Evolutionary conservation across 1,284 basidiomycete species (phyloP).

Genomic region (Cryptococcus sp.): DNA sequence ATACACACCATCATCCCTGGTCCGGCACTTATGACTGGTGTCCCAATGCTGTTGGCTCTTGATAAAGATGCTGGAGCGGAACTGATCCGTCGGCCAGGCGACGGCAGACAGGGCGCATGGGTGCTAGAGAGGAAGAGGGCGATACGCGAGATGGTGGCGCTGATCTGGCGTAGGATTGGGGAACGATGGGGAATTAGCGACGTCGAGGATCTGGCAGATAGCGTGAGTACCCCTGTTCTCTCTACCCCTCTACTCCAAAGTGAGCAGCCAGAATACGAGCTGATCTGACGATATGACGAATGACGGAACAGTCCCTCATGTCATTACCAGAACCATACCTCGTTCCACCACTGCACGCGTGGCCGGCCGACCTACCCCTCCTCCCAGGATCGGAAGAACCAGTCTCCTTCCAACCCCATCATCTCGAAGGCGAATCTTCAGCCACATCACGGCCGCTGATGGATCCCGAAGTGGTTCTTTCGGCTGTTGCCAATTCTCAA

Average conservation of each 20-base stretch:
- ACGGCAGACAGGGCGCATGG: constrained; percentile 49
- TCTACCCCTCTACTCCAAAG: background rate
- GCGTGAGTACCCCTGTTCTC: constrained; percentile 54
- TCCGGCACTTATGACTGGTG: constrained; percentile 70
- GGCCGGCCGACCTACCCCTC: constrained; percentile 11
- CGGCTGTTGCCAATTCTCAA: constrained; percentile 59
- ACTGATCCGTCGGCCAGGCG: constrained; percentile 52
- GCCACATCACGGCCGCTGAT: constrained; percentile 48
- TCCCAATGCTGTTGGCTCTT: constrained; percentile 83
- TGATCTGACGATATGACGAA: background rate
- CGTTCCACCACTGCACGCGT: constrained; percentile 32
- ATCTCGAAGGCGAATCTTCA: constrained; percentile 40
- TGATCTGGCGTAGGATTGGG: constrained; percentile 69
- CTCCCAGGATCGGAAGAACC: constrained; percentile 40
- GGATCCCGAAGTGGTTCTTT: constrained; percentile 62
- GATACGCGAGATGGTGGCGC: constrained; percentile 67
- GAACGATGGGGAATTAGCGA: constrained; percentile 68
- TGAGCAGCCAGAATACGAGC: background rate
- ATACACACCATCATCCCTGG: constrained; percentile 71
- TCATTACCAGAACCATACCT: constrained; percentile 44
- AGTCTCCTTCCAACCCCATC: constrained; percentile 38
- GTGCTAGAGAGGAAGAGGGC: constrained; percentile 58
- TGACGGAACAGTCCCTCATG: constrained; percentile 26
- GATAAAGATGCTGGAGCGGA: constrained; percentile 60
- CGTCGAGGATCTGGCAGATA: constrained; percentile 61